Conservation (phyloP, 768 basidiomycete genomes). For the Calocybe indica region DNA sequence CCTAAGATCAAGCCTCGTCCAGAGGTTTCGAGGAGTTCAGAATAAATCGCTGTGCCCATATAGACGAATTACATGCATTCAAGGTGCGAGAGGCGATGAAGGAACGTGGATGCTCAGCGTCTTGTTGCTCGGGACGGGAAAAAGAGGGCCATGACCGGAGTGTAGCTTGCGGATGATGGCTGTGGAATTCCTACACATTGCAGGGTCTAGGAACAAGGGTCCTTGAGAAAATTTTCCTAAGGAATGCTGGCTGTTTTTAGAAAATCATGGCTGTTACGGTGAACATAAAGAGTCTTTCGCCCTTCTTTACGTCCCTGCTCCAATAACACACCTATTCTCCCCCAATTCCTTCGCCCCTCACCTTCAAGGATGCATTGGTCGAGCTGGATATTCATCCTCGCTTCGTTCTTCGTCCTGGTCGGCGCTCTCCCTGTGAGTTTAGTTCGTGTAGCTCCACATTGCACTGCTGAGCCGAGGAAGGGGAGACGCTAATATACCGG, state of each 20-base stretch:
- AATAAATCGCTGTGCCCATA: too few species aligned
- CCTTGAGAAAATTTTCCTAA: conserved; percentile 9
- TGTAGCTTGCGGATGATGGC: background rate
- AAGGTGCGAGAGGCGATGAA: too few species aligned
- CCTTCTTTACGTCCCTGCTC: too few species aligned
- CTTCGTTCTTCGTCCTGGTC: conserved; percentile 18
- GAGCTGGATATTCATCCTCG: conserved; percentile 14
- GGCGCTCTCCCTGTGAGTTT: conserved; percentile 20
- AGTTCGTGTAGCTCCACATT: background rate
- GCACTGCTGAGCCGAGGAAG: background rate
- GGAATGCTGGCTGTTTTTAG: conserved; percentile 19
- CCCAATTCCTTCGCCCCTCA: conserved; percentile 1
- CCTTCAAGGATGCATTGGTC: conserved; percentile 23
- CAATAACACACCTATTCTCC: too few species aligned
- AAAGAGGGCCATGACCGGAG: too few species aligned
- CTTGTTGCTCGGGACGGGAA: too few species aligned
- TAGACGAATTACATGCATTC: too few species aligned
- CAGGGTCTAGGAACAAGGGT: conserved; percentile 11
- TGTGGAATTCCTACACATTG: conserved; percentile 12
- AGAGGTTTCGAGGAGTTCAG: too few species aligned
- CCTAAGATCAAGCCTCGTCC: too few species aligned
- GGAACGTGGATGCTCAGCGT: too few species aligned
- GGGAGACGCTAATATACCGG: background rate
- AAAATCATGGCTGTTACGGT: conserved; percentile 6
- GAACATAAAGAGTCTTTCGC: conserved; percentile 11